These are phyloP conservation scores for Gracilariopsis chorda DNA, from an alignment of 23 red algal genomes.

Conservation along the genomic window DNA sequence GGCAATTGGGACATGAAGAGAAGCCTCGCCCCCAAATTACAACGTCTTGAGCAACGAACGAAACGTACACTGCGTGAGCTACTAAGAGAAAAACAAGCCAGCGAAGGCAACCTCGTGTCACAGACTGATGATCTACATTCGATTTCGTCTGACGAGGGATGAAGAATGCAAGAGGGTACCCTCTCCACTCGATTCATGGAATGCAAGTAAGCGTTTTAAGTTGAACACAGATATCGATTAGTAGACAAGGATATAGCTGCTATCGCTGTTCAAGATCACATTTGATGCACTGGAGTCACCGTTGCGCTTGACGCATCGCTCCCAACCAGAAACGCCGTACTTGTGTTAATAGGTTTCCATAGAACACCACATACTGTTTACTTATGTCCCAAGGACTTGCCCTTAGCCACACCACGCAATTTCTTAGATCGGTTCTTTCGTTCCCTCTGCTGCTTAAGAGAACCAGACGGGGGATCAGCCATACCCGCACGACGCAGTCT, in stretches of 20 bases:
- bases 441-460: constrained; percentile 93
- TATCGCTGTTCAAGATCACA: no score
- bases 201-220: no score
- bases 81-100: neutral
- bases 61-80: constrained; percentile 23
- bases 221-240: no score
- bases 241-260: no score
- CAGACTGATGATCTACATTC: constrained; percentile 2
- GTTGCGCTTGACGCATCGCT: no score
- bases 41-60: constrained; percentile 51
- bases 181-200: no score
- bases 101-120: neutral
- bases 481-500: constrained; percentile 82
- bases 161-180: no score
- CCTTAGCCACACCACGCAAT: constrained; percentile 84
- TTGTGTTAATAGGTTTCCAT: no score
- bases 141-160: neutral
- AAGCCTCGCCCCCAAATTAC: constrained; percentile 17
- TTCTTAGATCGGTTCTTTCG: constrained; percentile 87
- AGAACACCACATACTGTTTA: no score
- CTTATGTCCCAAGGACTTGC: constrained; percentile 77
- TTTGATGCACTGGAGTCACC: no score
- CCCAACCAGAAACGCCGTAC: no score
- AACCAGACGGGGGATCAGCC: constrained; percentile 71
- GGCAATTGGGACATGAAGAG: constrained; percentile 59